Evolutionary conservation across 345 rosid genomes (phyloP).

Genomic region (Noccaea caerulescens): DNA sequence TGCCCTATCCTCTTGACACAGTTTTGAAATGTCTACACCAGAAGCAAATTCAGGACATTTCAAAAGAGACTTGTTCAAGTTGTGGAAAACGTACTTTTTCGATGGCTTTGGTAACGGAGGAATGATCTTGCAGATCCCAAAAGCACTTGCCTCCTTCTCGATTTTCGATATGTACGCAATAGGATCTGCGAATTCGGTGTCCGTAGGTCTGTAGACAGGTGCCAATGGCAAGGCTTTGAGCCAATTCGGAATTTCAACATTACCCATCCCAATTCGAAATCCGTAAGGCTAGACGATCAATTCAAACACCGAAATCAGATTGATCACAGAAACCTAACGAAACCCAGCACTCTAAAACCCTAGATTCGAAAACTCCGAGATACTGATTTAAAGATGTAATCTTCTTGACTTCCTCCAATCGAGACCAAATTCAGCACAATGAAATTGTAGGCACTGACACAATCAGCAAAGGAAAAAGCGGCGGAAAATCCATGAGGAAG

Average conservation of each 20-base stretch:
- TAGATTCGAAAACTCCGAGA: constrained; percentile 44
- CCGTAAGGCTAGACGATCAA: constrained; percentile 6
- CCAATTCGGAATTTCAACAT: constrained; percentile 91
- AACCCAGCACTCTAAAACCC: constrained; percentile 47
- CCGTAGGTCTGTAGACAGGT: constrained; percentile 91
- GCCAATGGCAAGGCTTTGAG: constrained; percentile 84
- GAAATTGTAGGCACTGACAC: constrained; percentile 5
- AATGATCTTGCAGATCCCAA: constrained; percentile 94
- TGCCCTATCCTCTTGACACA: constrained; percentile 60
- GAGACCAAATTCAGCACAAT: constrained; percentile 33
- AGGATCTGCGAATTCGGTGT: constrained; percentile 98
- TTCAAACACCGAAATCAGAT: constrained; percentile 16
- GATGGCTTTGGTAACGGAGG: constrained; percentile 97
- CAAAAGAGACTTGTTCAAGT: constrained; percentile 80
- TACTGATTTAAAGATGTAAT: background rate
- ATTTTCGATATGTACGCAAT: constrained; percentile 96
- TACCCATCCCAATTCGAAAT: constrained; percentile 58
- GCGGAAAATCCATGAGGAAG: constrained; percentile 2
- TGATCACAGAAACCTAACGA: background rate
- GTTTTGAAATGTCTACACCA: constrained; percentile 48
- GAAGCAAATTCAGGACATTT: constrained; percentile 76
- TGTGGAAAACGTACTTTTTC: constrained; percentile 71
- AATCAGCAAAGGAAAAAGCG: background rate
- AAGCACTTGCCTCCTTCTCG: constrained; percentile 90
- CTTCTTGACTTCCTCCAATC: background rate